Percentiles rank a stretch among this genome's conserved stretches.
Evolutionary conservation across 1,139 yeast genomes (phyloP).

Genomic region (Taphrina betulina): DNA sequence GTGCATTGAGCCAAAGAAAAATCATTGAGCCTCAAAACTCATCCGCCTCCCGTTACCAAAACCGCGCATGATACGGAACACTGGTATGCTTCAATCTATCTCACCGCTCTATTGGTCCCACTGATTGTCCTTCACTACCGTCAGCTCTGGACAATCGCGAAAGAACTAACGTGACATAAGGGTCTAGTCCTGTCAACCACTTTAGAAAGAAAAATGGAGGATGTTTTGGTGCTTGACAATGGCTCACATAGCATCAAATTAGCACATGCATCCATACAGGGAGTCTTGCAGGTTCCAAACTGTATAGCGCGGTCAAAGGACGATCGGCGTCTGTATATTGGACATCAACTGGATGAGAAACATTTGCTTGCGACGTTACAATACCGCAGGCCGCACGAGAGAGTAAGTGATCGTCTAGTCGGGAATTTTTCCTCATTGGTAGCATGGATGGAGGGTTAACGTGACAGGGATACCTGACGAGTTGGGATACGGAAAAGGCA

Average conservation of each 20-base stretch:
- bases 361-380: slow-evolving; percentile 73
- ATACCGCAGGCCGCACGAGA: slow-evolving; percentile 79
- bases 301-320: slow-evolving; percentile 74
- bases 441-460: not conserved
- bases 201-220: no score
- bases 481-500: slow-evolving; percentile 91
- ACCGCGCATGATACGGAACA: no score
- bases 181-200: no score
- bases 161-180: no score
- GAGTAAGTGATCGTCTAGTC: slow-evolving; percentile 43
- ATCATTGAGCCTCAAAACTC: no score
- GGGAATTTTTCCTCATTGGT: not conserved
- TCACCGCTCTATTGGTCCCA: no score
- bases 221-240: slow-evolving; percentile 70
- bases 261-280: slow-evolving; percentile 55
- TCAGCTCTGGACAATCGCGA: no score
- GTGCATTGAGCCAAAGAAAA: no score
- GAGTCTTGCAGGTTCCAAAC: slow-evolving; percentile 54
- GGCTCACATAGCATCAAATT: slow-evolving; percentile 83
- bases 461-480: slow-evolving; percentile 66
- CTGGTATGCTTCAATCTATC: no score
- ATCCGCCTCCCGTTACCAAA: no score
- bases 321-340: slow-evolving; percentile 63
- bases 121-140: no score
- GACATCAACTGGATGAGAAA: slow-evolving; percentile 64